Percentiles rank a stretch among this genome's conserved stretches.
phyloP scores from a whole-genome alignment of 225 moss, liverwort and hornwort genomes.

The Sphagnum contortum region DNA sequence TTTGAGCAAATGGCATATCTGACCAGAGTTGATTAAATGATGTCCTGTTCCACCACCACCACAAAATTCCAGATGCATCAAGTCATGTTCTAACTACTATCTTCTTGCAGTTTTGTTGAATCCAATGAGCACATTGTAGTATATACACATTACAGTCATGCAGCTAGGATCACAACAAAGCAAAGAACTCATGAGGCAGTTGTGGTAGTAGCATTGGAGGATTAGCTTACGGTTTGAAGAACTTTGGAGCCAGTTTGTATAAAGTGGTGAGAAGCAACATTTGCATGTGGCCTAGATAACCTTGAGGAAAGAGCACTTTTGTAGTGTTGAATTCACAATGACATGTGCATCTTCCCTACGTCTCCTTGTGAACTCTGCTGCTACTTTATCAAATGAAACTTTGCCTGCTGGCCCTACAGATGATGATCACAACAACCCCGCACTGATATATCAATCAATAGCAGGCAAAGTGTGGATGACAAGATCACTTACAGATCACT shows the following conservation, averaged over 20 bases:
- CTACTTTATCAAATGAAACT: conserved; percentile 22
- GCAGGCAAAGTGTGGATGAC: too few relatives aligned
- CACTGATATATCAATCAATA: too few relatives aligned
- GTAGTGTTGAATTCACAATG: conserved; percentile 33
- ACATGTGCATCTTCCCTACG: conserved; percentile 44
- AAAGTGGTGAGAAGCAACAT: conserved; percentile 28
- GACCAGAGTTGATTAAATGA: conserved; percentile 33
- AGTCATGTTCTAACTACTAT: not conserved
- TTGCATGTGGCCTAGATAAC: conserved; percentile 25
- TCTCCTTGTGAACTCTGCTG: conserved; percentile 28
- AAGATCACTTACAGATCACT: too few relatives aligned
- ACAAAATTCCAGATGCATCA: not conserved
- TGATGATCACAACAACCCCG: too few relatives aligned
- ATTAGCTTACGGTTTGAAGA: conserved; percentile 25
- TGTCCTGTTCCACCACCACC: conserved; percentile 6
- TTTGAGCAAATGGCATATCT: conserved; percentile 24
- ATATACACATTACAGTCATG: too few relatives aligned
- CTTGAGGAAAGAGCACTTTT: conserved; percentile 11
- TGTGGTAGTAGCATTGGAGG: too few relatives aligned
- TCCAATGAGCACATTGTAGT: too few relatives aligned
- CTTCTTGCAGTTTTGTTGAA: too few relatives aligned
- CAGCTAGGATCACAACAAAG: too few relatives aligned
- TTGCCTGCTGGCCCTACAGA: too few relatives aligned
- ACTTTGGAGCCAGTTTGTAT: conserved; percentile 28
- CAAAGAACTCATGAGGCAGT: too few relatives aligned